Evolutionary conservation across 768 basidiomycete species (phyloP).

Genomic region (Obba rivulosa): DNA sequence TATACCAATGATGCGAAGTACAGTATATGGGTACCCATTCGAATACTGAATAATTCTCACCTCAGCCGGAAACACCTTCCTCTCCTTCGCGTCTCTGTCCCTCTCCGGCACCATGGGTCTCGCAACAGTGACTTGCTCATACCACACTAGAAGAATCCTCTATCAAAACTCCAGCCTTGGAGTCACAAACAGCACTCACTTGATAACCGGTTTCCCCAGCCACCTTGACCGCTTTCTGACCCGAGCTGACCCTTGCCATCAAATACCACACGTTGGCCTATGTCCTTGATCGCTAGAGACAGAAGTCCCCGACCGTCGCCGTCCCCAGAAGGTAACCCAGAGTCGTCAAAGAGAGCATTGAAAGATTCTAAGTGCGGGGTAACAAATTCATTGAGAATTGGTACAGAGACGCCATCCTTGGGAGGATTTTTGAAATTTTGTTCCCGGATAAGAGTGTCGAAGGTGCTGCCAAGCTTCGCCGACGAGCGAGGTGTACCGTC

Average conservation of each 20-base stretch:
- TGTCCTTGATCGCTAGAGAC: conserved; percentile 72
- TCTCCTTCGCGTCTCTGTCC: conserved; percentile 66
- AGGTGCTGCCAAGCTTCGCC: conserved; percentile 45
- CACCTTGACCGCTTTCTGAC: conserved; percentile 45
- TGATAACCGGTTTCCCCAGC: conserved; percentile 81
- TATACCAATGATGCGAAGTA: not conserved
- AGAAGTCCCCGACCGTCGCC: conserved; percentile 79
- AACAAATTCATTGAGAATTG: conserved; percentile 89
- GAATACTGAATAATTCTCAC: conserved; percentile 35
- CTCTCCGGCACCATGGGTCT: conserved; percentile 85
- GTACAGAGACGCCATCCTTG: conserved; percentile 59
- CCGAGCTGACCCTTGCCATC: conserved; percentile 61
- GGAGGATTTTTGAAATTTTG: conserved; percentile 72
- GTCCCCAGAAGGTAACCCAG: conserved; percentile 67
- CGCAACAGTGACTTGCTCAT: conserved; percentile 78
- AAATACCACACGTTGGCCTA: conserved; percentile 89
- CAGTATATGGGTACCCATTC: not conserved
- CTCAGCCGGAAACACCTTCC: conserved; percentile 85
- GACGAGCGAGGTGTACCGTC: conserved; percentile 33
- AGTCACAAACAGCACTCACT: conserved; percentile 46
- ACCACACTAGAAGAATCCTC: conserved; percentile 63
- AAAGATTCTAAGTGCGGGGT: conserved; percentile 93
- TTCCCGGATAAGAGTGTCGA: conserved; percentile 80
- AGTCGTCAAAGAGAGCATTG: conserved; percentile 94
- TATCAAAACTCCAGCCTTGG: conserved; percentile 5